Conservation (phyloP, 2,329 filamentous ascomycete species). For the Sphaerulina populicola region DNA sequence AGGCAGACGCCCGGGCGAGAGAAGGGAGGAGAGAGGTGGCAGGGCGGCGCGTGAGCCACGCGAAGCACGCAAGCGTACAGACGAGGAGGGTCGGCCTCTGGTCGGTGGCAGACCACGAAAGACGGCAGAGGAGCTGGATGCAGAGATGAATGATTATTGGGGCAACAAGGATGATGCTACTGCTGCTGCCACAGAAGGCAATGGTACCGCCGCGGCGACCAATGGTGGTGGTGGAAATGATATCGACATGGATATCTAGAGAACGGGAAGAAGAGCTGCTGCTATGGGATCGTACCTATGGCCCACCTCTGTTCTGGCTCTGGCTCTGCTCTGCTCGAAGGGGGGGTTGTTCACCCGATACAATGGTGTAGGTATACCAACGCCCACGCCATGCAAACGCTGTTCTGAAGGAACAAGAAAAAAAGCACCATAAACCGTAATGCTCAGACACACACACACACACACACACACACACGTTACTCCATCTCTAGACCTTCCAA, state of each 20-base stretch:
- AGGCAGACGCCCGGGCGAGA: slow-evolving; percentile 41
- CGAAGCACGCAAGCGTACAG: slow-evolving; percentile 18
- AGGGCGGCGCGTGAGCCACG: slow-evolving; percentile 32
- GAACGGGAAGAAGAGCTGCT: neutral
- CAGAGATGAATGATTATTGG: slow-evolving; percentile 97
- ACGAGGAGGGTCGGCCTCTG: slow-evolving; percentile 41
- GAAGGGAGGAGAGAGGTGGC: slow-evolving; percentile 38
- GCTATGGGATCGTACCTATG: too few relatives aligned
- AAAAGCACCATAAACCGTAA: neutral
- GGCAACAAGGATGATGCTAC: slow-evolving; percentile 38
- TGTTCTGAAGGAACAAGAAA: neutral
- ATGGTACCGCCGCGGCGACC: slow-evolving; percentile 27
- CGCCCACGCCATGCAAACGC: slow-evolving; percentile 2
- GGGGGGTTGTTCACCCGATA: neutral
- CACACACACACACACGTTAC: neutral
- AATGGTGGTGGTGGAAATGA: slow-evolving; percentile 22
- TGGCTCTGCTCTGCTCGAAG: neutral
- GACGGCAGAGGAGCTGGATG: slow-evolving; percentile 84
- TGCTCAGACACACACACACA: neutral
- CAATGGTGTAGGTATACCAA: neutral
- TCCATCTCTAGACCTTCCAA: slow-evolving; percentile 15
- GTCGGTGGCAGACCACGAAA: slow-evolving; percentile 56
- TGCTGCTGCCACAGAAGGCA: slow-evolving; percentile 13
- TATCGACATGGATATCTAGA: slow-evolving; percentile 32
- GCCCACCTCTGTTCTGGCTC: neutral